phyloP scores from a whole-genome alignment of 768 basidiomycete species.

The Rhizopogon rudus region DNA sequence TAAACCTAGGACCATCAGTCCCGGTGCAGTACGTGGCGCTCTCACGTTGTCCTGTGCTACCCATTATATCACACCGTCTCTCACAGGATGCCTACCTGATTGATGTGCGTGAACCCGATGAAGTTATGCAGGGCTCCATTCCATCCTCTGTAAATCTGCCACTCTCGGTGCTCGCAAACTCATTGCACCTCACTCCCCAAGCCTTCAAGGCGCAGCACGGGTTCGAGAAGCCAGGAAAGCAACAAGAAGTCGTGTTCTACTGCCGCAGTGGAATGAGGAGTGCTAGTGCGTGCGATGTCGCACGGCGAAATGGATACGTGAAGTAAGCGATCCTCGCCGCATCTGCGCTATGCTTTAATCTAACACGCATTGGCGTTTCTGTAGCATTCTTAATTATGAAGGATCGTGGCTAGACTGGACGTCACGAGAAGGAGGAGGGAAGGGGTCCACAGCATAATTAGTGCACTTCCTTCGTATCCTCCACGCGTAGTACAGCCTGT shows the following conservation, averaged over 20 bases:
- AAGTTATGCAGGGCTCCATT: conserved; percentile 88
- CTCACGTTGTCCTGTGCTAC: conserved; percentile 3
- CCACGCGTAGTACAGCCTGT: background rate
- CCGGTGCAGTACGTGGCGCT: conserved; percentile 46
- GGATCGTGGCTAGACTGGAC: conserved; percentile 92
- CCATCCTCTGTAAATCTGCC: conserved; percentile 91
- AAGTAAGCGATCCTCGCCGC: conserved; percentile 46
- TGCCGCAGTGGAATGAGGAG: conserved; percentile 88
- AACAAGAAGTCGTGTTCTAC: conserved; percentile 83
- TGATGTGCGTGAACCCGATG: conserved; percentile 92
- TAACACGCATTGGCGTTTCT: background rate
- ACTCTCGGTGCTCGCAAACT: conserved; percentile 66
- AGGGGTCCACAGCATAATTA: conserved; percentile 13
- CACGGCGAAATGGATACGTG: conserved; percentile 73
- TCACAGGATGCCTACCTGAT: conserved; percentile 65
- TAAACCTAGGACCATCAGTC: conserved; percentile 73
- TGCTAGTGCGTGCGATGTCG: conserved; percentile 75
- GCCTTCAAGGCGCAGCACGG: conserved; percentile 62
- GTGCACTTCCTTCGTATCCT: background rate
- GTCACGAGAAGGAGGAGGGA: conserved; percentile 42
- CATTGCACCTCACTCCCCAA: conserved; percentile 51
- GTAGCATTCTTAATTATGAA: conserved; percentile 67
- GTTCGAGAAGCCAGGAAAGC: conserved; percentile 65
- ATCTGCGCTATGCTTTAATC: conserved; percentile 1
- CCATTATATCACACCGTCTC: conserved; percentile 8